phyloP scores from a whole-genome alignment of 352 stramenopile genomes.

The Globisporangium echinulatum region DNA sequence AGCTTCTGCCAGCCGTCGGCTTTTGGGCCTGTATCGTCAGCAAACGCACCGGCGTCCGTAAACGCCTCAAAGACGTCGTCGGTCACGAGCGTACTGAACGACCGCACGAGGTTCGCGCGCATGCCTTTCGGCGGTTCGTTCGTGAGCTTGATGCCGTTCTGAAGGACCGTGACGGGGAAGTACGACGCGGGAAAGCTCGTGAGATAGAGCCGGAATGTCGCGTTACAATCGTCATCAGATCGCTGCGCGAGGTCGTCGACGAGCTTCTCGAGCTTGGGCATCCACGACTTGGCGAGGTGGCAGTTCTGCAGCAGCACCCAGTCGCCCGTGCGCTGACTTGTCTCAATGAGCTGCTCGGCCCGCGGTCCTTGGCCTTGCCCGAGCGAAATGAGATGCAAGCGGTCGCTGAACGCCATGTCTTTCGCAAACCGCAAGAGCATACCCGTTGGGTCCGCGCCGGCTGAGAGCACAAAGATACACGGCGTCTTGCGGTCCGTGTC shows the following conservation, averaged over 20 bases:
- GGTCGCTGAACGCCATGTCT: conserved; percentile 81
- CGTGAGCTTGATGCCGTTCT: conserved; percentile 92
- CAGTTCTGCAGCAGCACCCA: conserved; percentile 95
- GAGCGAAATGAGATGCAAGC: conserved; percentile 89
- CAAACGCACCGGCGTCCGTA: conserved; percentile 42
- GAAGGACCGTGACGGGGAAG: conserved; percentile 90
- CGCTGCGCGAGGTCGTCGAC: conserved; percentile 78
- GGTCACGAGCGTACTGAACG: conserved; percentile 84
- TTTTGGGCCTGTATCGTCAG: conserved; percentile 48
- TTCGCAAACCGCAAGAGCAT: conserved; percentile 92
- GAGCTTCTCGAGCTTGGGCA: conserved; percentile 90
- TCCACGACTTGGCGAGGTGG: conserved; percentile 93
- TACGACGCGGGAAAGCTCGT: conserved; percentile 90
- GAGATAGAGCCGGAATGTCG: conserved; percentile 88
- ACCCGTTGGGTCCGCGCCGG: conserved; percentile 87
- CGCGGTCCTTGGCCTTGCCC: conserved; percentile 90
- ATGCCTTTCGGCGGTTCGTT: conserved; percentile 92
- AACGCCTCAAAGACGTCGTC: conserved; percentile 67
- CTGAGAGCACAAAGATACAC: conserved; percentile 92
- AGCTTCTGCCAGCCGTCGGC: conserved; percentile 86
- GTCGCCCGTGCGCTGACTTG: conserved; percentile 74
- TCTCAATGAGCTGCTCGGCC: conserved; percentile 88
- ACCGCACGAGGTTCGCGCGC: conserved; percentile 83
- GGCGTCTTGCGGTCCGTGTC: conserved; percentile 89
- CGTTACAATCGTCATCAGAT: conserved; percentile 36